Evolutionary conservation across 306 rosid species (phyloP).

Genomic region (Acacia crassicarpa): DNA sequence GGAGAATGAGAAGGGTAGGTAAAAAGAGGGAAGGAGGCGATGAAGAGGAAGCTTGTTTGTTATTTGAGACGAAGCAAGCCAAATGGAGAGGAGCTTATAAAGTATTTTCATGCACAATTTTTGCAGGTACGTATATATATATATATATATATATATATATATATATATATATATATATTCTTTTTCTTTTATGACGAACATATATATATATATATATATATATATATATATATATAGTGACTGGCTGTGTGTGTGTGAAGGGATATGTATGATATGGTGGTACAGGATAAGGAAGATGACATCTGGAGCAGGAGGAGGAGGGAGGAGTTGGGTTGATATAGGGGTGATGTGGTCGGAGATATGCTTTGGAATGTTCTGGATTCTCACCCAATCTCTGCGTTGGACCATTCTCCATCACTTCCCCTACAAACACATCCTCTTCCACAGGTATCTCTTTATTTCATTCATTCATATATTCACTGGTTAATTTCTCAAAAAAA

Average conservation of each 20-base stretch:
- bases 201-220: not conserved
- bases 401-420: constrained; percentile 36
- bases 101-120: constrained; percentile 41
- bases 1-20: not conserved
- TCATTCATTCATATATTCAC: no score
- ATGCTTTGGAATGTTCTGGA: constrained; percentile 60
- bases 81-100: constrained; percentile 31
- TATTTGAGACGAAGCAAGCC: constrained; percentile 49
- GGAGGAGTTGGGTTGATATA: constrained; percentile 43
- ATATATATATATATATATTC: no score
- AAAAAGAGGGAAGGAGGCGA: not conserved
- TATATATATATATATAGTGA: not conserved
- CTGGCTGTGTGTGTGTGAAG: not conserved
- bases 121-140: constrained; percentile 20
- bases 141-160: no score
- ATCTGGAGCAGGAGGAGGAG: not conserved
- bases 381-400: constrained; percentile 59
- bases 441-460: constrained; percentile 31
- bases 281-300: constrained; percentile 45
- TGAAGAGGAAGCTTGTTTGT: not conserved
- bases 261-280: constrained; percentile 44
- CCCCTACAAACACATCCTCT: constrained; percentile 51
- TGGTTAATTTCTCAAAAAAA: no score
- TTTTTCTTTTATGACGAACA: not conserved
- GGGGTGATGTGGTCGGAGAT: constrained; percentile 41